Conservation (phyloP, 768 basidiomycete genomes). For the Termitomyces sp. region DNA sequence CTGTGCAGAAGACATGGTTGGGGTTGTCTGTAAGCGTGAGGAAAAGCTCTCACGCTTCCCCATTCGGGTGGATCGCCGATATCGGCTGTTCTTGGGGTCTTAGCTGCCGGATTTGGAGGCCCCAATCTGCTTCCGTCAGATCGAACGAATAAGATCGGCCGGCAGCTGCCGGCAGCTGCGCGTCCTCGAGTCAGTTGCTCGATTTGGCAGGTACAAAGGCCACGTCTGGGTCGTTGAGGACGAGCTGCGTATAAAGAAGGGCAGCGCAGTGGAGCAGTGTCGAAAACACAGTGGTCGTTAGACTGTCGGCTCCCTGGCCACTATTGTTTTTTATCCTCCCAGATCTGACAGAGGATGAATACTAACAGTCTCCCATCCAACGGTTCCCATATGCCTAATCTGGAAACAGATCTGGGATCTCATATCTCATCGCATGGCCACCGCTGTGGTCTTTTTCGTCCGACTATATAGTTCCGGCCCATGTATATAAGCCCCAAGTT, state of each 20-base stretch:
- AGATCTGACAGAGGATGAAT: constrained; percentile 18
- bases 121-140: constrained; percentile 18
- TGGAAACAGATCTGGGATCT: constrained; percentile 45
- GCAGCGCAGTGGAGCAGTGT: neutral
- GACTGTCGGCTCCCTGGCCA: neutral
- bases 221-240: neutral
- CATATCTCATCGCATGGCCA: constrained; percentile 13
- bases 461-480: constrained; percentile 21
- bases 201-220: constrained; percentile 27
- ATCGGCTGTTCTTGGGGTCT: constrained; percentile 15
- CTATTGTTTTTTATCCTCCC: neutral
- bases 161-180: constrained; percentile 11
- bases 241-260: neutral
- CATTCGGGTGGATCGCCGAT: constrained; percentile 9
- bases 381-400: constrained; percentile 42
- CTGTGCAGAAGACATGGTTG: constrained; percentile 16
- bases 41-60: constrained; percentile 9
- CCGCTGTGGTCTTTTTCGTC: constrained; percentile 18
- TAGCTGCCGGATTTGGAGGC: constrained; percentile 11
- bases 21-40: constrained; percentile 1
- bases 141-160: constrained; percentile 14
- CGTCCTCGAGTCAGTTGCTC: neutral
- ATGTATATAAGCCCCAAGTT: constrained; percentile 27
- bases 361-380: constrained; percentile 33
- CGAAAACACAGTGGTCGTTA: neutral